Conservation (phyloP, 768 basidiomycete genomes). For the Leccinum imitatum region DNA sequence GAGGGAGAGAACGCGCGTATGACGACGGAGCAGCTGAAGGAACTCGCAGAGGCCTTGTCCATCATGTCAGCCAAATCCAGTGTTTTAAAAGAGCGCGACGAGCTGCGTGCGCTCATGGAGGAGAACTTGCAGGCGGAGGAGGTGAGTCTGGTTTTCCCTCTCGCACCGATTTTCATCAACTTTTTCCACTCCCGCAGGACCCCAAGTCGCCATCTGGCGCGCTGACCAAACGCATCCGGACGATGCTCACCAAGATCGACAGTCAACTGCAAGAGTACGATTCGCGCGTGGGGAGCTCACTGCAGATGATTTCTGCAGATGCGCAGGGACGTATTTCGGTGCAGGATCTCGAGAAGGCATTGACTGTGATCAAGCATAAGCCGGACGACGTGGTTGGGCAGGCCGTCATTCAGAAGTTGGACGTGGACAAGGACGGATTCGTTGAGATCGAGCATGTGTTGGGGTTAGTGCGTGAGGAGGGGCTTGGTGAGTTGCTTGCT, state of each 20-base stretch:
- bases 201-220: constrained; percentile 80
- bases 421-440: constrained; percentile 94
- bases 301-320: constrained; percentile 85
- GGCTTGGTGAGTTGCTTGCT: constrained; percentile 54
- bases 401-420: constrained; percentile 87
- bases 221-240: constrained; percentile 93
- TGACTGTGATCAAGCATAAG: constrained; percentile 90
- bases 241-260: constrained; percentile 96
- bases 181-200: constrained; percentile 43
- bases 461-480: constrained; percentile 84
- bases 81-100: constrained; percentile 93
- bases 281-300: constrained; percentile 74
- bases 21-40: constrained; percentile 94
- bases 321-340: constrained; percentile 87
- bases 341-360: constrained; percentile 84
- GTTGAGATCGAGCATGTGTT: constrained; percentile 95
- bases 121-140: constrained; percentile 90
- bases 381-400: constrained; percentile 89
- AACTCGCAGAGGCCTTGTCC: constrained; percentile 87
- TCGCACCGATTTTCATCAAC: background rate
- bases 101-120: constrained; percentile 88
- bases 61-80: constrained; percentile 92
- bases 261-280: constrained; percentile 91
- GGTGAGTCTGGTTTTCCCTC: constrained; percentile 38
- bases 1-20: constrained; percentile 82